Evolutionary conservation across 2,329 filamentous ascomycete genomes (phyloP).

Genomic region (Cladosporium sp.): DNA sequence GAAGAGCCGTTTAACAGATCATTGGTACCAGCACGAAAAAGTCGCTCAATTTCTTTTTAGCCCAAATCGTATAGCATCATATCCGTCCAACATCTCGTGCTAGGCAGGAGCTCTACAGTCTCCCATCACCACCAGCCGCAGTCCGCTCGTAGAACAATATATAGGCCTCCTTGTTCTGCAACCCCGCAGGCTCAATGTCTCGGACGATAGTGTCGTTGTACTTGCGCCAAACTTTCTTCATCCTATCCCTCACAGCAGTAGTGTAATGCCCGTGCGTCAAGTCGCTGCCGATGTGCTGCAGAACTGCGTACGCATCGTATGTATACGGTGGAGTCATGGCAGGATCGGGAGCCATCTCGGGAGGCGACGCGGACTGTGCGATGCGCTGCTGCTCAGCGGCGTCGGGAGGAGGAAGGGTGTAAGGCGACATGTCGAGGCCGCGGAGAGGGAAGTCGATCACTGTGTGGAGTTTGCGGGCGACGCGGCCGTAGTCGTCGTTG

Average conservation of each 20-base stretch:
- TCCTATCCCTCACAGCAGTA: conserved; percentile 51
- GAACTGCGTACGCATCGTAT: conserved; percentile 84
- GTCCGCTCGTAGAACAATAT: conserved; percentile 55
- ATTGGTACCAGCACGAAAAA: too few species aligned
- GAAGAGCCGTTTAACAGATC: too few species aligned
- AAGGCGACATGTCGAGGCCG: conserved; percentile 60
- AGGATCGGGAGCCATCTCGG: conserved; percentile 35
- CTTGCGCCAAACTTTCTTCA: conserved; percentile 55
- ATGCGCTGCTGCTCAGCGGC: conserved; percentile 21
- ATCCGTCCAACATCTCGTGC: too few species aligned
- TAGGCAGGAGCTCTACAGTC: conserved; percentile 5
- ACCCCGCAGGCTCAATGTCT: conserved; percentile 53
- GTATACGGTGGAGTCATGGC: conserved; percentile 56
- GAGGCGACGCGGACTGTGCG: conserved; percentile 29
- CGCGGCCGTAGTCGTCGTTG: conserved; percentile 49
- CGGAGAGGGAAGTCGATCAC: conserved; percentile 74
- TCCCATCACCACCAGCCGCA: neutral
- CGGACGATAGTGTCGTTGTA: conserved; percentile 56
- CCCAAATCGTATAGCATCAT: too few species aligned
- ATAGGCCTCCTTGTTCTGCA: conserved; percentile 62
- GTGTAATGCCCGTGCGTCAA: conserved; percentile 77
- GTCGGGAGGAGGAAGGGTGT: conserved; percentile 49
- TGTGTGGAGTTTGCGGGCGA: conserved; percentile 64
- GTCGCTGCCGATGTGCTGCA: conserved; percentile 67
- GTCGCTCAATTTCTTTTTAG: too few species aligned